Conservation (phyloP, 192 early-diverging fungal genomes). For the Coemansia pectinata region DNA sequence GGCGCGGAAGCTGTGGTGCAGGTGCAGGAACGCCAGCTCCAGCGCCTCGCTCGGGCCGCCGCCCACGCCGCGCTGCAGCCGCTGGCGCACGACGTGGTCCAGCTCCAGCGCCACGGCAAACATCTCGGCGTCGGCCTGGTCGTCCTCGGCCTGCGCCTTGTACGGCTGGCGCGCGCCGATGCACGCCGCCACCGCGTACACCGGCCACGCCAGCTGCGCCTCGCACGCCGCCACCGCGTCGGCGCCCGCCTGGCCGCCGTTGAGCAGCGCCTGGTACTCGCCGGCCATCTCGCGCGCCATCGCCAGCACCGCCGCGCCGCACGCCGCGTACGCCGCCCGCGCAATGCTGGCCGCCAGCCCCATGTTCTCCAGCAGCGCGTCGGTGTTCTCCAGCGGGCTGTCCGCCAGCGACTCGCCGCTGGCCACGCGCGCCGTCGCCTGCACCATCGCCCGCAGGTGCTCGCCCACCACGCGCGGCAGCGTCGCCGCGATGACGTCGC, state of each 20-base stretch:
- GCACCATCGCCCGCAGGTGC: conserved; percentile 54
- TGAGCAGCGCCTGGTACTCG: conserved; percentile 60
- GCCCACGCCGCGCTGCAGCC: conserved; percentile 56
- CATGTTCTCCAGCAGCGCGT: conserved; percentile 65
- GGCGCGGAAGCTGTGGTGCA: conserved; percentile 76
- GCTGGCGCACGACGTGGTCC: conserved; percentile 66
- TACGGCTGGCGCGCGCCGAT: conserved; percentile 74
- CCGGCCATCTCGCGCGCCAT: conserved; percentile 62
- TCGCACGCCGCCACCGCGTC: conserved; percentile 56
- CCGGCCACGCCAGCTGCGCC: conserved; percentile 75
- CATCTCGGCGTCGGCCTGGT: conserved; percentile 75
- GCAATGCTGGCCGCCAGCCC: conserved; percentile 69
- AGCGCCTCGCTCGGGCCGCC: conserved; percentile 62
- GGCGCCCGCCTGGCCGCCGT: conserved; percentile 39
- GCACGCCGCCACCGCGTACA: conserved; percentile 71
- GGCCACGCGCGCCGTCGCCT: conserved; percentile 27
- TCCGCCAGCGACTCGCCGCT: conserved; percentile 31
- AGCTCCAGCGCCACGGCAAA: conserved; percentile 67
- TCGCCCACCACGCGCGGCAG: conserved; percentile 54
- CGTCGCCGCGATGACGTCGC: conserved; percentile 37
- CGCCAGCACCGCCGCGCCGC: conserved; percentile 54
- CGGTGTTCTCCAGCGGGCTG: conserved; percentile 49
- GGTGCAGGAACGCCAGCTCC: conserved; percentile 77
- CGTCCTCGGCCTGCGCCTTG: conserved; percentile 76
- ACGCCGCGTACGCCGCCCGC: conserved; percentile 67